phyloP scores from a whole-genome alignment of 2,329 filamentous ascomycete genomes.

The Claviceps cyperi region DNA sequence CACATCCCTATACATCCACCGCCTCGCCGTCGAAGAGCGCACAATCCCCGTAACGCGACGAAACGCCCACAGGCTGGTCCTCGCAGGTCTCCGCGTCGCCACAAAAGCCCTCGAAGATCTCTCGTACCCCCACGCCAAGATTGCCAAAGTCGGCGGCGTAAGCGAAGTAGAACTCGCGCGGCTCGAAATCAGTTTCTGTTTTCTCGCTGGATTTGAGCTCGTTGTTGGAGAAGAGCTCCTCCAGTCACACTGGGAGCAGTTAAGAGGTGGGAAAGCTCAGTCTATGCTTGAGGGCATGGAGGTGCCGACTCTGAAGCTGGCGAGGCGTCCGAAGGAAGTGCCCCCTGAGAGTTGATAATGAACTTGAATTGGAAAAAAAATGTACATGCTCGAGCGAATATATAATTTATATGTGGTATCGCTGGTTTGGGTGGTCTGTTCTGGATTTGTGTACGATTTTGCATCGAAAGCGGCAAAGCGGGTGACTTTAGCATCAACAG shows the following conservation, averaged over 20 bases:
- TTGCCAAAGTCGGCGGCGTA: constrained; percentile 81
- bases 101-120: constrained; percentile 94
- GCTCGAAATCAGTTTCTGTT: constrained; percentile 81
- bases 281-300: constrained; percentile 13
- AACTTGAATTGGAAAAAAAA: no score
- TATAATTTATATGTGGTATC: no score
- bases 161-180: constrained; percentile 66
- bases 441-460: no score
- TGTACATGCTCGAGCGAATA: no score
- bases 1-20: constrained; percentile 74
- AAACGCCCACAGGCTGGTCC: constrained; percentile 73
- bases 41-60: constrained; percentile 67
- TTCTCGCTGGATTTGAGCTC: constrained; percentile 72
- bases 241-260: constrained; percentile 18
- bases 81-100: constrained; percentile 73
- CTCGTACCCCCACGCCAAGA: constrained; percentile 68
- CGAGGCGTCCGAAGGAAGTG: constrained; percentile 8
- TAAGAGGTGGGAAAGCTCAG: constrained; percentile 17
- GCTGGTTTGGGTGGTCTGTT: no score
- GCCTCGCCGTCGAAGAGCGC: constrained; percentile 61
- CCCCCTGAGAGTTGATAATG: constrained; percentile 2
- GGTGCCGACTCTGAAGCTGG: constrained; percentile 16
- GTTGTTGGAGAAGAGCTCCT: constrained; percentile 30
- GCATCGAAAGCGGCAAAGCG: no score
- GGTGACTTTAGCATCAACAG: no score